Conservation (phyloP, 352 stramenopile genomes). For the Phytophthora tentaculata region DNA sequence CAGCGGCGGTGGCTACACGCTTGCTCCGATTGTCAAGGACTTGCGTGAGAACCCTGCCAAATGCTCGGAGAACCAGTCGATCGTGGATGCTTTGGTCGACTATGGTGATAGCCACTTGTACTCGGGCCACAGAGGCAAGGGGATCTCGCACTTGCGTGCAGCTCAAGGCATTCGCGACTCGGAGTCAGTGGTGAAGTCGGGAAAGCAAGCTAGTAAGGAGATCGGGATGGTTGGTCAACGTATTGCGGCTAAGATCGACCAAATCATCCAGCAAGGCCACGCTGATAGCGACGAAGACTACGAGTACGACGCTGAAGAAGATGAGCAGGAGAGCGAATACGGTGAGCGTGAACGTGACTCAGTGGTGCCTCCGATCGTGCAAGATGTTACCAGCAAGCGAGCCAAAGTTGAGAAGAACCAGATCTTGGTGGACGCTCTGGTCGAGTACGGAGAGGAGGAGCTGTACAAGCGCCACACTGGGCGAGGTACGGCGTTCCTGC, state of each 20-base stretch:
- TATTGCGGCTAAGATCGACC: slow-evolving; percentile 73
- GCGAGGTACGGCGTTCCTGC: slow-evolving; percentile 67
- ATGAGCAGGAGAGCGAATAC: slow-evolving; percentile 39
- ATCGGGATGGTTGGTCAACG: slow-evolving; percentile 67
- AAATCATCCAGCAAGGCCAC: slow-evolving; percentile 75
- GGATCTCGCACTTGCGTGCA: slow-evolving; percentile 79
- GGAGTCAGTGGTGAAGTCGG: slow-evolving; percentile 56
- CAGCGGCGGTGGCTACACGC: slow-evolving; percentile 47
- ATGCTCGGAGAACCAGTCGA: slow-evolving; percentile 65
- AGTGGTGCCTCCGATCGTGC: slow-evolving; percentile 52
- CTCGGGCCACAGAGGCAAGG: slow-evolving; percentile 66
- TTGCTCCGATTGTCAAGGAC: slow-evolving; percentile 76
- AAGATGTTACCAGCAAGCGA: slow-evolving; percentile 49
- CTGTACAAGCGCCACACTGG: slow-evolving; percentile 62
- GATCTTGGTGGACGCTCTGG: slow-evolving; percentile 62
- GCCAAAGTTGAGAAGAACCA: slow-evolving; percentile 64
- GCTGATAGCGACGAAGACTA: slow-evolving; percentile 73
- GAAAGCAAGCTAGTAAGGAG: slow-evolving; percentile 52
- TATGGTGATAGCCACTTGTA: slow-evolving; percentile 80
- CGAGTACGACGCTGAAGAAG: slow-evolving; percentile 50
- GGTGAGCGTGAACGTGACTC: slow-evolving; percentile 22
- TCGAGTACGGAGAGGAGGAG: slow-evolving; percentile 63
- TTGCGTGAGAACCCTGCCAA: slow-evolving; percentile 63
- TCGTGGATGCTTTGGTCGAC: slow-evolving; percentile 69
- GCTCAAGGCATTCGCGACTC: slow-evolving; percentile 64